Percentiles rank a stretch among this genome's conserved stretches.
These are phyloP conservation scores for Albifimbria verrucaria DNA, from an alignment of 2,329 filamentous ascomycete genomes.

Conservation along the genomic window DNA sequence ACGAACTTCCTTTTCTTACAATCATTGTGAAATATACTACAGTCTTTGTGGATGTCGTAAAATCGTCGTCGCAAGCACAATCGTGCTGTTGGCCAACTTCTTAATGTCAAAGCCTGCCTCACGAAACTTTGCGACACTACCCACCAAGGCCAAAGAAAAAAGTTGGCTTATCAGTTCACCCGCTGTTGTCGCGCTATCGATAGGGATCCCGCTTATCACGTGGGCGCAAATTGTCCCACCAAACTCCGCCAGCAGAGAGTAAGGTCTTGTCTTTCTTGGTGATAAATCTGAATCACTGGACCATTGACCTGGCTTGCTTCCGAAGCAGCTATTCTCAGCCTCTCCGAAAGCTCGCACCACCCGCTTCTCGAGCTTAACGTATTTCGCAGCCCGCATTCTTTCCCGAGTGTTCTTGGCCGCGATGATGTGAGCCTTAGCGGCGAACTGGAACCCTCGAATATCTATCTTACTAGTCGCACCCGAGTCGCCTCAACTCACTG, in stretches of 20 bases:
- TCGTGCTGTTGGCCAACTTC: too few relatives aligned
- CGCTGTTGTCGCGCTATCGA: conserved; percentile 22
- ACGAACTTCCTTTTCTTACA: conserved; percentile 19
- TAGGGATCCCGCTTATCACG: conserved; percentile 33
- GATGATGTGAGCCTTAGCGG: conserved; percentile 35
- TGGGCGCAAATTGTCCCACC: conserved; percentile 38
- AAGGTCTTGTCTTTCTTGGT: conserved; percentile 7
- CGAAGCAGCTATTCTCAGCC: conserved; percentile 1
- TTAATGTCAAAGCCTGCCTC: too few relatives aligned
- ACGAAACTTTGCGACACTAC: too few relatives aligned
- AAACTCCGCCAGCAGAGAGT: conserved; percentile 24
- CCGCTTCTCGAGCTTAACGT: not conserved
- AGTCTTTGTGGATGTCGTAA: too few relatives aligned
- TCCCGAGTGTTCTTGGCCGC: conserved; percentile 24
- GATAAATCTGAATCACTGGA: conserved; percentile 23
- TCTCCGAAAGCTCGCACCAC: not conserved
- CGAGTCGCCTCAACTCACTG: conserved; percentile 15
- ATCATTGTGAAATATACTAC: too few relatives aligned
- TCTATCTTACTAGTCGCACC: conserved; percentile 23
- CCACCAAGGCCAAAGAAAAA: conserved; percentile 19
- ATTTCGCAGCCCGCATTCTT: conserved; percentile 6
- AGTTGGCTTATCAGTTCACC: conserved; percentile 25
- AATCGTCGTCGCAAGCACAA: too few relatives aligned
- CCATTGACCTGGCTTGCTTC: conserved; percentile 10
- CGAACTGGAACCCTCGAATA: conserved; percentile 25